These are phyloP conservation scores for Pyrus communis DNA, from an alignment of 306 rosid species.

Conservation along the genomic window DNA sequence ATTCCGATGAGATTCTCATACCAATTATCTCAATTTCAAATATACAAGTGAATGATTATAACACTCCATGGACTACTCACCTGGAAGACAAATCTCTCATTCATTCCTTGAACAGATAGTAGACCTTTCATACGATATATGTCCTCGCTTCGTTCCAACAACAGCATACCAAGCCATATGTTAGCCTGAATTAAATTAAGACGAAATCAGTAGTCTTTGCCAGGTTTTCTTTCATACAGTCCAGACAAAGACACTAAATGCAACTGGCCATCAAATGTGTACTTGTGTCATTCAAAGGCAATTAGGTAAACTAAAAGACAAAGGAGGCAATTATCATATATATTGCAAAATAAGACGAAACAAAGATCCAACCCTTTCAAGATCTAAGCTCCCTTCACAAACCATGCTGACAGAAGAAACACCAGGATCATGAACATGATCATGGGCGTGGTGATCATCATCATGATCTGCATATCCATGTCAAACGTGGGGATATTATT, in stretches of 20 bases:
- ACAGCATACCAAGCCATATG: slow-evolving; percentile 83
- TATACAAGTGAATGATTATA: neutral
- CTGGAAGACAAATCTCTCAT: slow-evolving; percentile 97
- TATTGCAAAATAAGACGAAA: neutral
- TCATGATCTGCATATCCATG: slow-evolving; percentile 51
- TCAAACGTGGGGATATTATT: slow-evolving; percentile 10
- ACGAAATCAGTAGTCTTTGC: neutral
- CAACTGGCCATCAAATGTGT: slow-evolving; percentile 8
- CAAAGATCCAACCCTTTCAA: slow-evolving; percentile 64
- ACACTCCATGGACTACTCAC: slow-evolving; percentile 23
- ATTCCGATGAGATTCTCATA: neutral
- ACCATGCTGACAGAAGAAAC: slow-evolving; percentile 90
- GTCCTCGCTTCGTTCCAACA: slow-evolving; percentile 82
- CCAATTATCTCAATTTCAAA: neutral
- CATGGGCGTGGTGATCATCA: slow-evolving; percentile 62
- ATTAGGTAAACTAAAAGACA: neutral
- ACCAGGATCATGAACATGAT: slow-evolving; percentile 90
- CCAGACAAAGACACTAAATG: neutral
- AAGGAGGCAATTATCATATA: neutral
- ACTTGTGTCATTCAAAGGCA: neutral
- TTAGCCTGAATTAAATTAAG: slow-evolving; percentile 54
- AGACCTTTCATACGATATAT: slow-evolving; percentile 97
- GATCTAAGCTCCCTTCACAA: slow-evolving; percentile 96
- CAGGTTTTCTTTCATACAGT: neutral
- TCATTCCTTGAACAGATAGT: slow-evolving; percentile 83